Evolutionary conservation across 306 rosid genomes (phyloP).

Genomic region (Castanea crenata): DNA sequence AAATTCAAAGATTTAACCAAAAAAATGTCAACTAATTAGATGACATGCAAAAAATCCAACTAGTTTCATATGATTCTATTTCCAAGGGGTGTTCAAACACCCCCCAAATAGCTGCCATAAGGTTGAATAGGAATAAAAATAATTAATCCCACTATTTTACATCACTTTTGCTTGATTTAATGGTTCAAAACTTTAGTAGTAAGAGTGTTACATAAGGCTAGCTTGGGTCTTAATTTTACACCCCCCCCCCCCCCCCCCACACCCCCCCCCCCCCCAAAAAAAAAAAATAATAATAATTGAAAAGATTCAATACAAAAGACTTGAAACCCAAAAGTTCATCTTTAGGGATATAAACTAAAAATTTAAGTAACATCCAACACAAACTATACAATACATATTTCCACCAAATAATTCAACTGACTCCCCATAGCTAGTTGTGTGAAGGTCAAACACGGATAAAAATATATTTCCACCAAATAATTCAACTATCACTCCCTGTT

Average conservation of each 20-base stretch:
- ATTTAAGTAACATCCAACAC: neutral
- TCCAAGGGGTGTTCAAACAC: neutral
- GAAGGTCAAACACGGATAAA: neutral
- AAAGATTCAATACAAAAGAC: neutral
- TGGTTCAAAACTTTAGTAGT: neutral
- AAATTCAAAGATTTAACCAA: no score
- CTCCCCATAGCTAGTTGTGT: neutral
- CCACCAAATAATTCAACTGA: neutral
- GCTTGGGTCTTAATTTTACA: neutral
- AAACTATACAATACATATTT: neutral
- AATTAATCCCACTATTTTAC: neutral
- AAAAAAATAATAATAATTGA: fast-evolving
- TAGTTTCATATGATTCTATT: neutral
- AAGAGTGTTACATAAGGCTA: neutral
- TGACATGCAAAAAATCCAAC: neutral
- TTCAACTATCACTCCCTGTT: no score
- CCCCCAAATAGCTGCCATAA: neutral
- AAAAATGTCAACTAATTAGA: neutral
- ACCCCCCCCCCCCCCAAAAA: no score
- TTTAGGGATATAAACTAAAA: neutral
- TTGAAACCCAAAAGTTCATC: neutral
- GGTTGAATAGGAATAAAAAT: neutral
- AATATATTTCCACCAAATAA: neutral
- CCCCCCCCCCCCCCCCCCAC: fast-evolving
- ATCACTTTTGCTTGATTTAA: neutral